Evolutionary conservation across 2,329 filamentous ascomycete genomes (phyloP).

Genomic region (Anisogramma anomala): DNA sequence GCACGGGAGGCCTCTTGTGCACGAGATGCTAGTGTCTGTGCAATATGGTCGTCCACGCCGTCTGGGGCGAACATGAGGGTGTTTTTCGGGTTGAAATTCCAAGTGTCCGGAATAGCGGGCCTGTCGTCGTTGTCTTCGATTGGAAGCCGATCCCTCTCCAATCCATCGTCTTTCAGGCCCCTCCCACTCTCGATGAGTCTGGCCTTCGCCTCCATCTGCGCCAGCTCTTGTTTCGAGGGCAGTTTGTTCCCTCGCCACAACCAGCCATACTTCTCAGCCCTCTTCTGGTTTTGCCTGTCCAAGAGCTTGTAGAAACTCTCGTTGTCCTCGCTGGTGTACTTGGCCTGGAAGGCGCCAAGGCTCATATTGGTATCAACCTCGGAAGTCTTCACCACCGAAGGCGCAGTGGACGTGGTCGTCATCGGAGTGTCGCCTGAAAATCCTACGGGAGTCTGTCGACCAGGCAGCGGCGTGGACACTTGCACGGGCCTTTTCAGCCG

Average conservation of each 20-base stretch:
- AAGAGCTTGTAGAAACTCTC: constrained; percentile 90
- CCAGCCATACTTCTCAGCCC: constrained; percentile 77
- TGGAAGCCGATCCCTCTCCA: constrained; percentile 44
- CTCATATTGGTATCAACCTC: constrained; percentile 66
- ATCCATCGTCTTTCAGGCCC: constrained; percentile 44
- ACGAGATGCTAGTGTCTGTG: constrained; percentile 52
- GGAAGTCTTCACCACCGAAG: constrained; percentile 23
- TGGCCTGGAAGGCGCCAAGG: constrained; percentile 74
- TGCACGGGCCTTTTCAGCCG: constrained; percentile 13
- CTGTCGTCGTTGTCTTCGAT: constrained; percentile 58
- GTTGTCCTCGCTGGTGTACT: constrained; percentile 96
- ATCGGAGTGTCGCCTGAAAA: constrained; percentile 65
- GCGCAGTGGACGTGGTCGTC: constrained; percentile 34
- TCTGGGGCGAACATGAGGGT: constrained; percentile 76
- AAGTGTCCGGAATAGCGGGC: constrained; percentile 65
- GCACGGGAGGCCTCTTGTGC: constrained; percentile 61
- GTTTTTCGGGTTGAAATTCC: constrained; percentile 67
- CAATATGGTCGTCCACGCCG: constrained; percentile 43
- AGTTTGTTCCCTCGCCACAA: constrained; percentile 83
- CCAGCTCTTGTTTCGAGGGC: constrained; percentile 64
- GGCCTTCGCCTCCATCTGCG: constrained; percentile 50
- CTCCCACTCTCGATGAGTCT: constrained; percentile 34
- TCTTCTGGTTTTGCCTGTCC: constrained; percentile 80
- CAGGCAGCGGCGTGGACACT: constrained; percentile 15
- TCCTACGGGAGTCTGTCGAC: constrained; percentile 48